Percentiles rank a stretch among this genome's conserved stretches.
phyloP scores from a whole-genome alignment of 805 yeast species.

The Pichia eremophila region DNA sequence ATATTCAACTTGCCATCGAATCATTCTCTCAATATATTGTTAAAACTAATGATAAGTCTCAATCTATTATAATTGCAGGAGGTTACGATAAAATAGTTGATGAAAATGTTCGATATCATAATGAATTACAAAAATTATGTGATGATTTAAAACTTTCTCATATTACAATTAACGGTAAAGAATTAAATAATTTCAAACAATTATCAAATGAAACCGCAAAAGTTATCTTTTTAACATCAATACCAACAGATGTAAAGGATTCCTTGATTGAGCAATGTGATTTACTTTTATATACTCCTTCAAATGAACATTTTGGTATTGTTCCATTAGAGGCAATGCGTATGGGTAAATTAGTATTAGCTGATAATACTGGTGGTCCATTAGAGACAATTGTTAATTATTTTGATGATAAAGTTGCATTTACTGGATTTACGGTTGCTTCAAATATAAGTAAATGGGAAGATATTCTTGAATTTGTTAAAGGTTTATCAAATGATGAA shows the following conservation, averaged over 20 bases:
- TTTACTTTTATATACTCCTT: conserved; percentile 77
- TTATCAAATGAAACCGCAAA: conserved; percentile 1
- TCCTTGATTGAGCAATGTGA: conserved; percentile 48
- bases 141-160: conserved; percentile 13
- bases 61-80: conserved; percentile 70
- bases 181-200: not conserved
- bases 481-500: conserved; percentile 12
- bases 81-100: conserved; percentile 74
- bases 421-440: conserved; percentile 54
- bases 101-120: conserved; percentile 69
- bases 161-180: not conserved
- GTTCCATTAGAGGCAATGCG: conserved; percentile 96
- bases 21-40: conserved; percentile 44
- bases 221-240: conserved; percentile 63
- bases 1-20: conserved; percentile 66
- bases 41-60: conserved; percentile 23
- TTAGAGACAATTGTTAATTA: conserved; percentile 56
- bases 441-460: conserved; percentile 48
- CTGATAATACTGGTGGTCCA: conserved; percentile 89
- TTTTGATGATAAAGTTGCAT: conserved; percentile 10
- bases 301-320: conserved; percentile 91
- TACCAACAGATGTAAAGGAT: conserved; percentile 56
- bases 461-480: conserved; percentile 33
- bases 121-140: conserved; percentile 47
- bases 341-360: conserved; percentile 72